Base-by-base conservation (phyloP, 257 asterid genomes). In the Cruciata laevipes region DNA sequence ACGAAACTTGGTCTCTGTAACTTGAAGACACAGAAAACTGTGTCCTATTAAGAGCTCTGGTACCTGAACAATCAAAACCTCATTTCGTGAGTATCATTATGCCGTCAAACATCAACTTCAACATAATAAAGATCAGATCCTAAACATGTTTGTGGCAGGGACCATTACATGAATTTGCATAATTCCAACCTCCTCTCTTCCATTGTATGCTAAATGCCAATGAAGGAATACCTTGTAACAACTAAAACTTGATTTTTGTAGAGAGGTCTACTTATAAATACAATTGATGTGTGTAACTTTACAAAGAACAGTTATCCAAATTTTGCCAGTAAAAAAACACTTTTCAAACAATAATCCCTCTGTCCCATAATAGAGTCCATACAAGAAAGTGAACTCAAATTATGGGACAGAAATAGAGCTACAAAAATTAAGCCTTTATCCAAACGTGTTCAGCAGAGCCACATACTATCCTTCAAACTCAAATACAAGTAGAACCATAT, bases 31-130 rank as follows among this genome's bases (percentile, higher is more conserved):
- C 53, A 44, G 76, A 71, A 72, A 81, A 67, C 68, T 68, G 79
- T 51, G 84, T 93, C 78, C 68, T 84, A 79, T 80, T 86, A 47
- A 93, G 91, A 70, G 99, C 95, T 71, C 75, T 84, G 13, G 68
- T 76, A 59, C 99, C 99, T 93, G 85, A 13, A 66, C 52, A 47
- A 67, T 12, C 30, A 71, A 40, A 75, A 66, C 13, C 17, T 32
- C 20, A 69, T 33, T 57, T 49, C 58, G 71, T 37, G 67, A 67
- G 68, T n/a, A 73, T 63, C 42, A 24, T 55, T 57, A 10, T 58
- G 35, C 31, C 16, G 6, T 60, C 23, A 60, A 60, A 16, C 40
- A 60, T 30, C 18, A 21, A 33, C 17, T 23, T 47, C 55, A 47
- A 14, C 55, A 14, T 14, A 47, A 47, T 14, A 21, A 47, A 16